These are phyloP conservation scores for Cucurbita maxima DNA, from an alignment of 306 rosid genomes.

Conservation along the genomic window DNA sequence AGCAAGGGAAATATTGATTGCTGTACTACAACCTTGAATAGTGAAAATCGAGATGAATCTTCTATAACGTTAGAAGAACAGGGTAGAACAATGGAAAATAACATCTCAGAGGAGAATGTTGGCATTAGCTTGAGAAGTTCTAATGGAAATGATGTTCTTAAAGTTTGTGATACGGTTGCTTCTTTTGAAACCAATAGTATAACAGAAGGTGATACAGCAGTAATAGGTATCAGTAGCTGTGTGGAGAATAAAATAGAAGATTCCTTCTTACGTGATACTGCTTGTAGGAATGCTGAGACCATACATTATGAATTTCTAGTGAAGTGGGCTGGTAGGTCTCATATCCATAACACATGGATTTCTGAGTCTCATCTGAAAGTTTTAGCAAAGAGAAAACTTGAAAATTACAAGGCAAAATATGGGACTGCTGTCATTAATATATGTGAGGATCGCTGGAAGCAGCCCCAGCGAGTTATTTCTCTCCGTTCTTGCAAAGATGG, in stretches of 20 bases:
- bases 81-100: slow-evolving; percentile 28
- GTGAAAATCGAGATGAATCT: slow-evolving; percentile 34
- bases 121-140: slow-evolving; percentile 23
- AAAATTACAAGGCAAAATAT: slow-evolving; percentile 92
- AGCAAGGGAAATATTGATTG: slow-evolving; percentile 24
- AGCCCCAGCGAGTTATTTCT: slow-evolving; percentile 83
- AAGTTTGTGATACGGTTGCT: slow-evolving; percentile 25
- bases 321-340: slow-evolving; percentile 93
- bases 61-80: slow-evolving; percentile 32
- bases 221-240: slow-evolving; percentile 18
- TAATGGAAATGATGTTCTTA: slow-evolving; percentile 28
- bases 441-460: slow-evolving; percentile 88
- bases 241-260: slow-evolving; percentile 37
- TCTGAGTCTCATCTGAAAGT: slow-evolving; percentile 80
- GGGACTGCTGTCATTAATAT: slow-evolving; percentile 68
- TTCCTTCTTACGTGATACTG: slow-evolving; percentile 31
- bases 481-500: slow-evolving; percentile 42
- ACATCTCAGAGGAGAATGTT: slow-evolving; percentile 23
- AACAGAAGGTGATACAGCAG: slow-evolving; percentile 29
- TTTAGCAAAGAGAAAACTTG: slow-evolving; percentile 92
- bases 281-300: slow-evolving; percentile 29
- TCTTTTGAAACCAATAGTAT: slow-evolving; percentile 27
- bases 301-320: slow-evolving; percentile 56
- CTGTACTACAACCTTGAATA: slow-evolving; percentile 19
- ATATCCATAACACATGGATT: slow-evolving; percentile 87